A percentile compares a stretch with the other conserved stretches of the same genome.
phyloP scores from a whole-genome alignment of 2,329 filamentous ascomycete species.

The Ascochyta clinopodiicola region DNA sequence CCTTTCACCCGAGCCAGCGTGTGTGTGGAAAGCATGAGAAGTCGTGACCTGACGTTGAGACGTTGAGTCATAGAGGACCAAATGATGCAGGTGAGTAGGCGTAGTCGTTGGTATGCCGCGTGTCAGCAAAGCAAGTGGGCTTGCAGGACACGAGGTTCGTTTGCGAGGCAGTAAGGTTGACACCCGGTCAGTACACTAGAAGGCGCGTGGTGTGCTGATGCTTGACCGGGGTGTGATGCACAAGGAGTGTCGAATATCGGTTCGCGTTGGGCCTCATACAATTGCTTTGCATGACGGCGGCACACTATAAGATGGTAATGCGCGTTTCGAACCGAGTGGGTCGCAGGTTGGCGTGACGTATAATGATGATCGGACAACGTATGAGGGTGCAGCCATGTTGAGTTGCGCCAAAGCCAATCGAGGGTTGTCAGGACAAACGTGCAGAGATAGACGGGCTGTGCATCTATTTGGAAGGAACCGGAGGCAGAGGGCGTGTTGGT shows the following conservation, averaged over 20 bases:
- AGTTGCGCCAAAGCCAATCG: slow-evolving; percentile 36
- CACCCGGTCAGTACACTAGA: slow-evolving; percentile 23
- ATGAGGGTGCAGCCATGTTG: slow-evolving; percentile 28
- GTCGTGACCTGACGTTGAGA: slow-evolving; percentile 33
- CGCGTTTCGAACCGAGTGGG: slow-evolving; percentile 26
- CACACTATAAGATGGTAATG: slow-evolving; percentile 24
- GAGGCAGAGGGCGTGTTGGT: slow-evolving; percentile 56
- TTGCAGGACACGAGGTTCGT: slow-evolving; percentile 27
- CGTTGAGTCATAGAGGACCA: slow-evolving; percentile 28
- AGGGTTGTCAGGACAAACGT: slow-evolving; percentile 27
- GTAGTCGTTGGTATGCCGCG: slow-evolving; percentile 26
- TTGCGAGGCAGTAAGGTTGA: slow-evolving; percentile 23
- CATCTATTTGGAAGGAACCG: slow-evolving; percentile 53
- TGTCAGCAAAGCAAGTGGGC: slow-evolving; percentile 23
- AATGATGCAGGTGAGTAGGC: slow-evolving; percentile 21
- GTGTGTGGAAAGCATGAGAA: slow-evolving; percentile 40
- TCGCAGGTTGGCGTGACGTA: slow-evolving; percentile 26
- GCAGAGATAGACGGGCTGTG: neutral
- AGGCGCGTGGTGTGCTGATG: slow-evolving; percentile 8
- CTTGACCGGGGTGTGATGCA: slow-evolving; percentile 28
- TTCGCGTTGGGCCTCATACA: slow-evolving; percentile 32
- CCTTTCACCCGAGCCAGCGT: slow-evolving; percentile 47
- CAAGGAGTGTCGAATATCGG: slow-evolving; percentile 33
- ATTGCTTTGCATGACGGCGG: slow-evolving; percentile 32
- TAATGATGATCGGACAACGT: slow-evolving; percentile 10